Evolutionary conservation across 176 grass and related monocot genomes (phyloP).

Genomic region (Otatea glauca): DNA sequence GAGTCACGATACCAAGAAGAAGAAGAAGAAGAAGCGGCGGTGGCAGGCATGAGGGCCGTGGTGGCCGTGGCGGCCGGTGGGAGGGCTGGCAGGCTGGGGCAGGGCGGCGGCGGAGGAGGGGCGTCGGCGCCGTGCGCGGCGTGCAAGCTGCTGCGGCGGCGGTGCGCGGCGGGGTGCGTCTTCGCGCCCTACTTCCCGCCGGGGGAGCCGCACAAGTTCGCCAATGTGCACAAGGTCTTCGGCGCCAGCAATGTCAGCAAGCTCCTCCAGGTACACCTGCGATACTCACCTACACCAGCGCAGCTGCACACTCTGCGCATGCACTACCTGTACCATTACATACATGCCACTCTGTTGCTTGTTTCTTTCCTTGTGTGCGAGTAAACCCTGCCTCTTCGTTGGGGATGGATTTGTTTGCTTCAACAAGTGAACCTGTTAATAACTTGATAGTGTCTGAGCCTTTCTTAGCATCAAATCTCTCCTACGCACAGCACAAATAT

Average conservation of each 20-base stretch:
- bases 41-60: constrained; percentile 43
- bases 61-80: constrained; percentile 27
- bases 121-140: constrained; percentile 64
- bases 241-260: constrained; percentile 98
- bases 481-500: background rate
- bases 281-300: background rate
- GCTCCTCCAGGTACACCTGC: constrained; percentile 65
- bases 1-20: background rate
- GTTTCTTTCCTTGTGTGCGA: background rate
- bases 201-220: constrained; percentile 78
- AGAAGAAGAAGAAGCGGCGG: background rate
- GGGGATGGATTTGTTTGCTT: background rate
- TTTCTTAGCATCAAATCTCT: background rate
- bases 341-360: background rate
- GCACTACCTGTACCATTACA: background rate
- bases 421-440: background rate
- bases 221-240: constrained; percentile 85
- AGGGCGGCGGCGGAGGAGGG: background rate
- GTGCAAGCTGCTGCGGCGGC: constrained; percentile 80
- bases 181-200: constrained; percentile 86
- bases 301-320: background rate
- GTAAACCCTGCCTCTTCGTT: background rate
- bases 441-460: background rate
- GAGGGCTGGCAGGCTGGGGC: constrained; percentile 35
- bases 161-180: constrained; percentile 72